These are phyloP conservation scores for Macrocybe gigantea DNA, from an alignment of 768 basidiomycete species.

Conservation along the genomic window DNA sequence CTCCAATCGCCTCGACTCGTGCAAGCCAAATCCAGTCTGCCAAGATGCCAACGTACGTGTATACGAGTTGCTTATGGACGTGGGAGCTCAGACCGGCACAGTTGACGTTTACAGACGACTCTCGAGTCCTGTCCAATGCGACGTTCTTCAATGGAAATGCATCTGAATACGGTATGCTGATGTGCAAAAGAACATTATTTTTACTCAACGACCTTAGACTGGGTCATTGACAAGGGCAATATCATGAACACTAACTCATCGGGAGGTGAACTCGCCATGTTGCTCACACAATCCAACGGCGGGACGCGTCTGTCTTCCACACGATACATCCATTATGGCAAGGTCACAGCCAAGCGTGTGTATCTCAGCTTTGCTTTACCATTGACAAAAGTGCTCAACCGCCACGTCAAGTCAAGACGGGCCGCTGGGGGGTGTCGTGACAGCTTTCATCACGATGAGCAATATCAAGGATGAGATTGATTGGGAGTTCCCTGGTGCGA, in stretches of 20 bases:
- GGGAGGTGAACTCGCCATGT: slow-evolving; percentile 60
- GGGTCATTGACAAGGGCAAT: slow-evolving; percentile 63
- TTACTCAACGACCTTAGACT: slow-evolving; percentile 37
- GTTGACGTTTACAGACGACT: slow-evolving; percentile 61
- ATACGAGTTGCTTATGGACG: slow-evolving; percentile 1
- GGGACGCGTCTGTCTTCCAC: slow-evolving; percentile 79
- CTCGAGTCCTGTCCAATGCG: slow-evolving; percentile 59
- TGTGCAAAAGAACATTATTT: slow-evolving; percentile 3
- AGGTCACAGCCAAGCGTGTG: slow-evolving; percentile 57
- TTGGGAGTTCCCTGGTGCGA: slow-evolving; percentile 75
- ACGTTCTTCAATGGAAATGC: slow-evolving; percentile 73
- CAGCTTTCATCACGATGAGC: slow-evolving; percentile 83
- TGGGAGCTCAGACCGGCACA: slow-evolving; percentile 14
- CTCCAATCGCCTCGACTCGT: slow-evolving; percentile 60
- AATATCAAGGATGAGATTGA: slow-evolving; percentile 84
- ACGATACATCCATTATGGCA: slow-evolving; percentile 78
- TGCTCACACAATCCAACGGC: slow-evolving; percentile 63
- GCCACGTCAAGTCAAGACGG: slow-evolving; percentile 57
- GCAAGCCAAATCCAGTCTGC: slow-evolving; percentile 69
- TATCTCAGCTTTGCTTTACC: slow-evolving; percentile 1
- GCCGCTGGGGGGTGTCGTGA: slow-evolving; percentile 79
- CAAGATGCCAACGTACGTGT: slow-evolving; percentile 47
- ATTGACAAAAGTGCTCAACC: neutral
- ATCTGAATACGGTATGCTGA: slow-evolving; percentile 49
- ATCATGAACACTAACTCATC: slow-evolving; percentile 58